A percentile compares a stretch with the other conserved stretches of the same genome.
Conservation (phyloP, 2,329 filamentous ascomycete species). For the Colletotrichum kahawae region DNA sequence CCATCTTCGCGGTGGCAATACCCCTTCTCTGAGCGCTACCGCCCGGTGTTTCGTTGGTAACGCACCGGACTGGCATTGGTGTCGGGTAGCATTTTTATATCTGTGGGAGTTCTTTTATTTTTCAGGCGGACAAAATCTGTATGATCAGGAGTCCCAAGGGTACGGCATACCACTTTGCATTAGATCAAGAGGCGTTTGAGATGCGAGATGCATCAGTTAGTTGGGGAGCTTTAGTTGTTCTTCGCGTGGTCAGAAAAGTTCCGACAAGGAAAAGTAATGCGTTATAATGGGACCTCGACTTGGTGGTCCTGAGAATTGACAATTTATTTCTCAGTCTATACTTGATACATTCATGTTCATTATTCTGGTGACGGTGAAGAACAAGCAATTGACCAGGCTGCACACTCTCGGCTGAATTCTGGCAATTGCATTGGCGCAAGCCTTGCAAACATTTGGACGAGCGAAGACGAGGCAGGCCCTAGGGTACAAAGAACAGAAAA, state of each 20-base stretch:
- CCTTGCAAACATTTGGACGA: neutral
- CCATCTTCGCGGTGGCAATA: neutral
- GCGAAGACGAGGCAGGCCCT: neutral
- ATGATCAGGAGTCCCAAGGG: neutral
- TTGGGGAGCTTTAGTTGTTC: neutral
- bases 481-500: neutral
- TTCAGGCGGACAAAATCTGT: neutral
- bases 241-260: neutral
- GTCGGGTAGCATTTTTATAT: neutral
- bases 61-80: neutral
- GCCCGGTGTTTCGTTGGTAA: neutral
- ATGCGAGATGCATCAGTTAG: neutral
- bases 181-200: conserved; percentile 17
- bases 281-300: neutral
- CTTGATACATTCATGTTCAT: neutral
- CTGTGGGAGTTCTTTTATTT: neutral
- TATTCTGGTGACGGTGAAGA: neutral
- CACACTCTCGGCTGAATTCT: neutral
- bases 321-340: neutral
- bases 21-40: neutral
- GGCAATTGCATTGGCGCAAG: neutral
- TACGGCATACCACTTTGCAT: conserved; percentile 19
- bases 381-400: neutral
- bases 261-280: neutral
- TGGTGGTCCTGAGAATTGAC: neutral